A percentile compares a stretch with the other conserved stretches of the same genome.
Conservation (phyloP, 345 rosid species). For the Psidium friedrichsthalianum region DNA sequence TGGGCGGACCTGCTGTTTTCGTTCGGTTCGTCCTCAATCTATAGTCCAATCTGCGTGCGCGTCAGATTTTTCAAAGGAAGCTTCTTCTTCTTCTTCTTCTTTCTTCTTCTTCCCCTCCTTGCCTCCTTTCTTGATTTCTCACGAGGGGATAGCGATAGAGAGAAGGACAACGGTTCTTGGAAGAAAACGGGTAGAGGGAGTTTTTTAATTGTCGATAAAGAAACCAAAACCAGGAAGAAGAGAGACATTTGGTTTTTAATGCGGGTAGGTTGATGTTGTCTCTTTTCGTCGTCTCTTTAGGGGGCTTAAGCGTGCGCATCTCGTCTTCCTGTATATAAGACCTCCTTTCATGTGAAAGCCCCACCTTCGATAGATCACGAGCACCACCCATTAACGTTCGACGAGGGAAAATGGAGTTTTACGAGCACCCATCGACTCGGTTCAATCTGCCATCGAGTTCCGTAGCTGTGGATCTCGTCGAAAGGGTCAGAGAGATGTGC, state of each 20-base stretch:
- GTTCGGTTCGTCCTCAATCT: background rate
- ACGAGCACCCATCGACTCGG: slow-evolving; percentile 36
- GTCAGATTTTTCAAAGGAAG: background rate
- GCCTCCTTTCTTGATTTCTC: background rate
- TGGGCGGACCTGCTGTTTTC: background rate
- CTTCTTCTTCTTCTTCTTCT: background rate
- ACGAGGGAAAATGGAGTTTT: slow-evolving; percentile 38
- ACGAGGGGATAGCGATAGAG: background rate
- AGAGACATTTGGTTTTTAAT: background rate
- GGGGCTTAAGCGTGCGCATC: background rate
- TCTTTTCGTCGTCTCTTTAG: background rate
- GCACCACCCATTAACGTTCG: background rate
- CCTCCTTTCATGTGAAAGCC: background rate
- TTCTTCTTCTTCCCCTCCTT: background rate
- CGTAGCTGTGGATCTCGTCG: slow-evolving; percentile 37
- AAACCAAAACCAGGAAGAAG: background rate
- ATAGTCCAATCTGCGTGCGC: background rate
- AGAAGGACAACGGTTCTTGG: background rate
- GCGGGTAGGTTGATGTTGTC: slow-evolving; percentile 5
- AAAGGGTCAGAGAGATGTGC: slow-evolving; percentile 52
- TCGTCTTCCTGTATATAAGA: background rate
- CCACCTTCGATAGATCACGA: background rate
- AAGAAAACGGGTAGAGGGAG: background rate
- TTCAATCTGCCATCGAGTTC: slow-evolving; percentile 28
- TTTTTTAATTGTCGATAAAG: background rate